Evolutionary conservation across 164 flowering plant genomes (phyloP).

Genomic region (Vitis amurensis): DNA sequence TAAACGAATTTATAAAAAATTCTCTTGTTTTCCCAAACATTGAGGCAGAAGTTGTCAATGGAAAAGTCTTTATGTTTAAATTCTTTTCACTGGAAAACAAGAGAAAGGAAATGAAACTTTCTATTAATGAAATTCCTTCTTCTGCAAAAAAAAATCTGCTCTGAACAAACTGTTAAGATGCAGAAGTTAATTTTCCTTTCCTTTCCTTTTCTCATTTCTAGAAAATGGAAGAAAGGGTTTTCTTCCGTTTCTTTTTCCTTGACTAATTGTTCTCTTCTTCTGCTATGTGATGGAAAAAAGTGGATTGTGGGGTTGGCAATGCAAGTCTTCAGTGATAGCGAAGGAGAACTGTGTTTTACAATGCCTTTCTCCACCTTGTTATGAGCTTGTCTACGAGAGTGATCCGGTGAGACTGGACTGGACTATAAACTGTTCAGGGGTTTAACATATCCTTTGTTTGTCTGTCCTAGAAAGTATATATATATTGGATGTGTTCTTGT

Average conservation of each 20-base stretch:
- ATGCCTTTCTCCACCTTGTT: conserved; percentile 80
- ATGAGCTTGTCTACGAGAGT: conserved; percentile 66
- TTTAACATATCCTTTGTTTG: background rate
- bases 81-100: too few relatives aligned
- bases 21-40: too few relatives aligned
- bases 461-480: background rate
- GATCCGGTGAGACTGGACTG: conserved; percentile 67
- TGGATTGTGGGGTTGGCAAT: conserved; percentile 83
- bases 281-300: conserved; percentile 26
- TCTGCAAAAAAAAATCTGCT: too few relatives aligned
- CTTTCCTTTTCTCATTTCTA: background rate
- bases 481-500: background rate
- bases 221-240: background rate
- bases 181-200: too few relatives aligned
- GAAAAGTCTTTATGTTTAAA: too few relatives aligned
- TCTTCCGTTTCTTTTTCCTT: background rate
- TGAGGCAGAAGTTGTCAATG: too few relatives aligned
- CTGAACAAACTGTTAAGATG: too few relatives aligned
- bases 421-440: background rate
- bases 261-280: background rate
- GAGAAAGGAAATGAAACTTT: too few relatives aligned
- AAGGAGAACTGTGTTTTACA: conserved; percentile 90
- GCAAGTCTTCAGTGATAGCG: conserved; percentile 69
- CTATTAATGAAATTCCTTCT: too few relatives aligned
- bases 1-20: too few relatives aligned